These are phyloP conservation scores for Rhytidiadelphus loreus DNA, from an alignment of 225 moss, liverwort and hornwort species.

Conservation along the genomic window DNA sequence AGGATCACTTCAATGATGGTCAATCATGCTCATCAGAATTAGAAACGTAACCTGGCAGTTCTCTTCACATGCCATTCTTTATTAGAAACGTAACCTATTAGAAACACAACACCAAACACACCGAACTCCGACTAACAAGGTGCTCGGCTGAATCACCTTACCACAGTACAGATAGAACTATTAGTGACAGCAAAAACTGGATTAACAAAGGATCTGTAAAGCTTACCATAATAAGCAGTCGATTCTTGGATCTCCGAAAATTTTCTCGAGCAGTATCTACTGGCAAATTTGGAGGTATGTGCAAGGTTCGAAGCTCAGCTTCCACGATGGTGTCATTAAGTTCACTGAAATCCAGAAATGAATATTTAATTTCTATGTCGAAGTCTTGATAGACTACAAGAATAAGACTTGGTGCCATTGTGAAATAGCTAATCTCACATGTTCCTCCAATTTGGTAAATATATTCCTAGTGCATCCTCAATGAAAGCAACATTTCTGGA, in stretches of 20 bases:
- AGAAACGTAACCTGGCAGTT: not conserved
- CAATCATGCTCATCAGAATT: not conserved
- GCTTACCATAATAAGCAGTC: conserved; percentile 69
- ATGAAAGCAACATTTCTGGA: not conserved
- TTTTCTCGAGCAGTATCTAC: conserved; percentile 40
- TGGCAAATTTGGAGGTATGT: conserved; percentile 67
- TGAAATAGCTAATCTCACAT: not conserved
- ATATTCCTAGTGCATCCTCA: not conserved
- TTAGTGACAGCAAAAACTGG: not conserved
- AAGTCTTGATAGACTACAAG: not conserved
- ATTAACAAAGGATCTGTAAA: not conserved
- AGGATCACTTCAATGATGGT: not conserved
- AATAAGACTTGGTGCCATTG: not conserved
- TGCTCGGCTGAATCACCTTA: not conserved
- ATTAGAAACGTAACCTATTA: not conserved
- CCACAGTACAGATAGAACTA: not conserved
- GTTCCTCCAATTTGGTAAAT: not conserved
- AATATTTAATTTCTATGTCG: not conserved
- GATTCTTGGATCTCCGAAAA: conserved; percentile 50
- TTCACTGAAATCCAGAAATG: conserved; percentile 45
- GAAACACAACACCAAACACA: not conserved
- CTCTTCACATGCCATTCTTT: not conserved
- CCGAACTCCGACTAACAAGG: not conserved
- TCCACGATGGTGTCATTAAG: conserved; percentile 94
- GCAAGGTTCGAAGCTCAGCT: conserved; percentile 86